phyloP scores from a whole-genome alignment of 139 green algal genomes.

The Picochlorum sp. region DNA sequence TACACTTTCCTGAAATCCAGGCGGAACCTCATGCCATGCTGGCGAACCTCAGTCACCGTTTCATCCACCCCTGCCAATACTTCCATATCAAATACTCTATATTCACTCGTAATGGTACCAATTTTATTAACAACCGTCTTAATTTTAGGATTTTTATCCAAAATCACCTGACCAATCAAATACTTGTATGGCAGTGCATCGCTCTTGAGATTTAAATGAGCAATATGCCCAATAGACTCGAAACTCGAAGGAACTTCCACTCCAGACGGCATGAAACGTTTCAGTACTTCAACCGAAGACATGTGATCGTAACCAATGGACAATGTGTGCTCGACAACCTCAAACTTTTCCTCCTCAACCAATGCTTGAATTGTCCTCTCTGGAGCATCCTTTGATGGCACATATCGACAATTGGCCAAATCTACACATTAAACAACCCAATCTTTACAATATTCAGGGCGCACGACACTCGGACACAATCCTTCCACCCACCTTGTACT shows the following conservation, averaged over 20 bases:
- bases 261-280: conserved; percentile 56
- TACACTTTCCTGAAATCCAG: conserved; percentile 94
- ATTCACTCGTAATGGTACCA: conserved; percentile 87
- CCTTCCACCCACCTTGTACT: not conserved
- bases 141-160: conserved; percentile 93
- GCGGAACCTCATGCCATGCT: conserved; percentile 75
- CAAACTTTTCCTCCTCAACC: not conserved
- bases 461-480: too few species aligned
- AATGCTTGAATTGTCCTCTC: too few species aligned
- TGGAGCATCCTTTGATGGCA: too few species aligned
- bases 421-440: too few species aligned
- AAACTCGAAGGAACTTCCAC: conserved; percentile 82
- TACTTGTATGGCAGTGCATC: conserved; percentile 75
- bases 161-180: conserved; percentile 68
- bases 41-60: conserved; percentile 46
- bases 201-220: conserved; percentile 89
- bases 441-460: too few species aligned
- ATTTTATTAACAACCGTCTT: conserved; percentile 94
- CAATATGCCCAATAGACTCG: conserved; percentile 91
- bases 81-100: conserved; percentile 89
- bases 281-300: conserved; percentile 14
- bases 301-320: not conserved
- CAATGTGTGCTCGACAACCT: not conserved
- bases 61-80: conserved; percentile 72
- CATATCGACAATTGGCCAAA: too few species aligned